These are phyloP conservation scores for Mycena capillaripes DNA, from an alignment of 768 basidiomycete genomes.

Conservation along the genomic window DNA sequence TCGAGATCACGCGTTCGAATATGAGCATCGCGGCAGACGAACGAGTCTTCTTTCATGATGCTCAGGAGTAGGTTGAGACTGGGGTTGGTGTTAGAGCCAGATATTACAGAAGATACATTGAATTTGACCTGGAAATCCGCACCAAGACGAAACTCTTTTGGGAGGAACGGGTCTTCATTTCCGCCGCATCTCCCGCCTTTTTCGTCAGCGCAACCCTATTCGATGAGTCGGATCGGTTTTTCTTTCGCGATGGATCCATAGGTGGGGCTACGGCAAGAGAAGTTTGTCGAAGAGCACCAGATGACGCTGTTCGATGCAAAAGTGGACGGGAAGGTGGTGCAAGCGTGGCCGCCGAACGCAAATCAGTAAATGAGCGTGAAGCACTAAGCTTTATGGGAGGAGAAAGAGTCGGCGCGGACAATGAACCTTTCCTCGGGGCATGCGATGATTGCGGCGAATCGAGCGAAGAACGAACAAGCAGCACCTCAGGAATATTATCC, in stretches of 20 bases:
- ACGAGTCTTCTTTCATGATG: constrained; percentile 86
- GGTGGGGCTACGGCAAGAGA: constrained; percentile 14
- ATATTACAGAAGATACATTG: constrained; percentile 32
- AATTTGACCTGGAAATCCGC: constrained; percentile 73
- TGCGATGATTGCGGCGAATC: constrained; percentile 62
- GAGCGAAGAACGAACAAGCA: constrained; percentile 58
- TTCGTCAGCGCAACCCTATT: constrained; percentile 35
- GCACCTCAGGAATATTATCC: constrained; percentile 27
- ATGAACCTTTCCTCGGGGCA: constrained; percentile 37
- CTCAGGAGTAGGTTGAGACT: constrained; percentile 83
- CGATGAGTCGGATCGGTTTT: constrained; percentile 17
- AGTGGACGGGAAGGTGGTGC: constrained; percentile 42
- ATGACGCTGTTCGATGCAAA: constrained; percentile 57
- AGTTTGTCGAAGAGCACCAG: constrained; percentile 50
- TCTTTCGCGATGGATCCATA: constrained; percentile 32
- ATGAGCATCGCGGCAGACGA: constrained; percentile 83
- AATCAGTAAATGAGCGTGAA: constrained; percentile 81
- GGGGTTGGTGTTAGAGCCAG: constrained; percentile 3
- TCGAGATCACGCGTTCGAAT: constrained; percentile 86
- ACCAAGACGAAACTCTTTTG: constrained; percentile 90
- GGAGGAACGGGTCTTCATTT: constrained; percentile 85
- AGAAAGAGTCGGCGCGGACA: constrained; percentile 46
- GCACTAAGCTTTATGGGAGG: constrained; percentile 66
- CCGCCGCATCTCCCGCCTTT: constrained; percentile 73
- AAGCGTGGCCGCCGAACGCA: constrained; percentile 60